phyloP scores from a whole-genome alignment of 345 rosid species.

The Hypericum androsaemum region DNA sequence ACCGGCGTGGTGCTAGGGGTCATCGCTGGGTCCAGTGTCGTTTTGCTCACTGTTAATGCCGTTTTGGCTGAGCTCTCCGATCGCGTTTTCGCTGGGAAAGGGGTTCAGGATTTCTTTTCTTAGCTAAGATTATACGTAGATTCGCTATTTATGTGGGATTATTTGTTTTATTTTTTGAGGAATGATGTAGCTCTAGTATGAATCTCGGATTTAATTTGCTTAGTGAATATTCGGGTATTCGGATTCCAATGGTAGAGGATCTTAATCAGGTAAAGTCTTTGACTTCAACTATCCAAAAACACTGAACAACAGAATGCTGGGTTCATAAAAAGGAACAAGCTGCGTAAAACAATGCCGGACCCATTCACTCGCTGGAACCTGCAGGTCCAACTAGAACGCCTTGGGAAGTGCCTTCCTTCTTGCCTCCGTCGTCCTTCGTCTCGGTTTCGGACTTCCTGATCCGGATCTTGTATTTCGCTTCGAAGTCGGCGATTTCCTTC shows the following conservation, averaged over 20 bases:
- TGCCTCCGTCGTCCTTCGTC: constrained; percentile 35
- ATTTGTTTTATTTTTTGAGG: too few species aligned
- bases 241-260: too few species aligned
- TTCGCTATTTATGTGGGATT: too few species aligned
- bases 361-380: constrained; percentile 31
- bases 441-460: constrained; percentile 49
- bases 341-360: background rate
- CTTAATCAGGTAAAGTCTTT: too few species aligned
- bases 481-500: constrained; percentile 67
- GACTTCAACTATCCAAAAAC: too few species aligned
- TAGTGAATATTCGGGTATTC: too few species aligned
- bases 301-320: too few species aligned
- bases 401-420: constrained; percentile 82
- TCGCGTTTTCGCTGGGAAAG: constrained; percentile 65
- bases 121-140: constrained; percentile 9
- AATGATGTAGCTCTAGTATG: too few species aligned
- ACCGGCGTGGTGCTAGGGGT: constrained; percentile 89
- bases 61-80: constrained; percentile 85
- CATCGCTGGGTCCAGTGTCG: constrained; percentile 84
- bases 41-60: constrained; percentile 81
- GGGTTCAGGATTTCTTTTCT: constrained; percentile 73
- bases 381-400: constrained; percentile 97
- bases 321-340: too few species aligned
- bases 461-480: constrained; percentile 81
- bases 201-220: too few species aligned